Conservation (phyloP, 2,329 filamentous ascomycete genomes). For the Daldinia sp. region DNA sequence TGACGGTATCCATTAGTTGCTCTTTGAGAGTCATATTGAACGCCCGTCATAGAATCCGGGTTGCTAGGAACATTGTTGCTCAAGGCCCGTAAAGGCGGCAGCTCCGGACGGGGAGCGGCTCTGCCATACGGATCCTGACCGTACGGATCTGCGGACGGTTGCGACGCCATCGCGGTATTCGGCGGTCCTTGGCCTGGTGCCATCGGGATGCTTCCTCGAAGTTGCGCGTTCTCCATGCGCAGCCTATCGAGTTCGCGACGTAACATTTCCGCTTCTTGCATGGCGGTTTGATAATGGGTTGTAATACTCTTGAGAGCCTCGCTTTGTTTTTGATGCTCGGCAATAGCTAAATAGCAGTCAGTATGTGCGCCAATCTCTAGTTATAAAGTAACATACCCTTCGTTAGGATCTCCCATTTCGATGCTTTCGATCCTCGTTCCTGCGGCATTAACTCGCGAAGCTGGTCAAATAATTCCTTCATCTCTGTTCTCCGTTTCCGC, state of each 20-base stretch:
- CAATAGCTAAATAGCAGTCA: conserved; percentile 59
- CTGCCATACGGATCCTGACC: conserved; percentile 40
- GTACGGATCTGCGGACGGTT: conserved; percentile 42
- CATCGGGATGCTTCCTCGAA: conserved; percentile 49
- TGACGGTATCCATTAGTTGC: conserved; percentile 52
- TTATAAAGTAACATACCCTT: conserved; percentile 68
- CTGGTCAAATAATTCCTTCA: conserved; percentile 88
- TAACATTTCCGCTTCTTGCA: conserved; percentile 57
- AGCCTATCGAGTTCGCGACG: conserved; percentile 59
- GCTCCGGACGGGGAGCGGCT: conserved; percentile 53
- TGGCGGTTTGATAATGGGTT: conserved; percentile 53
- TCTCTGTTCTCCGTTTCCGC: conserved; percentile 82
- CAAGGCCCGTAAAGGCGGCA: conserved; percentile 65
- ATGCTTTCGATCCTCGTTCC: conserved; percentile 83
- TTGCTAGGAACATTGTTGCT: conserved; percentile 41
- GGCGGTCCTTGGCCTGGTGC: conserved; percentile 36
- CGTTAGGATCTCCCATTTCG: conserved; percentile 88
- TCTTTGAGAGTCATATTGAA: conserved; percentile 66
- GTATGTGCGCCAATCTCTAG: conserved; percentile 20
- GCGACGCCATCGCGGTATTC: conserved; percentile 41
- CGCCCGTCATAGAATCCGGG: conserved; percentile 71
- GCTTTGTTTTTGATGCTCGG: conserved; percentile 65
- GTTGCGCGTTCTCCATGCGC: conserved; percentile 58
- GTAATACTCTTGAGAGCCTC: conserved; percentile 59
- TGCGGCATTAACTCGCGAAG: conserved; percentile 80